Conservation (phyloP, 495 filamentous ascomycete genomes). For the Penicillium dipodomyicola region DNA sequence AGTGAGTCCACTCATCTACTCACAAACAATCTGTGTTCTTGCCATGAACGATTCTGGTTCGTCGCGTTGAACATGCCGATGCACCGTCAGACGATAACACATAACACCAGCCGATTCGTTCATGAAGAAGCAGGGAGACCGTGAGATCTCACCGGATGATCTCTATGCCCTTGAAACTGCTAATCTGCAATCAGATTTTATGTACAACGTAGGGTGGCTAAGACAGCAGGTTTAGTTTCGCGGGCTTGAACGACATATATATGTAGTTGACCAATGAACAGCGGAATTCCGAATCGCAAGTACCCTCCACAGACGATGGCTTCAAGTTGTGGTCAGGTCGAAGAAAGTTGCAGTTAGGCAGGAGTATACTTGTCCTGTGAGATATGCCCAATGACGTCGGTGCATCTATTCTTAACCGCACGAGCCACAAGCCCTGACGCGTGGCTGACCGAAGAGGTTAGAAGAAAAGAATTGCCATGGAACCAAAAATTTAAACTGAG, state of each 20-base stretch:
- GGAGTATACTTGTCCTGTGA: background rate
- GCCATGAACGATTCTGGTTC: too few species aligned
- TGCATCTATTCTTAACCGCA: slow-evolving; percentile 29
- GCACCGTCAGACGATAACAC: too few species aligned
- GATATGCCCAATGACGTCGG: slow-evolving; percentile 34
- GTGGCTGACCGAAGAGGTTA: slow-evolving; percentile 7
- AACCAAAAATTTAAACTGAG: background rate
- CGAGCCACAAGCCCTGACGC: slow-evolving; percentile 24
- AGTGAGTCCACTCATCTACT: too few species aligned
- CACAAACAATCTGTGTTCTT: too few species aligned
- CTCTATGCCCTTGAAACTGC: too few species aligned
- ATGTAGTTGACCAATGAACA: background rate
- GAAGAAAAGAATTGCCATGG: slow-evolving; percentile 7
- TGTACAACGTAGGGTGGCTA: too few species aligned
- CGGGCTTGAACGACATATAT: background rate
- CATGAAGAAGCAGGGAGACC: too few species aligned
- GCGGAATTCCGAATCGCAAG: background rate
- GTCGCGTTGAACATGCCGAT: too few species aligned
- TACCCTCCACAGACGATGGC: background rate
- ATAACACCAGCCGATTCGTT: too few species aligned
- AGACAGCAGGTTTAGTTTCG: background rate
- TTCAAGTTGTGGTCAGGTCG: background rate
- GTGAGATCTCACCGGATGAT: too few species aligned
- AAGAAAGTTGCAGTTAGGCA: slow-evolving; percentile 5
- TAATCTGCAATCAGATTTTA: too few species aligned